A percentile compares a stretch with the other conserved stretches of the same genome.
Evolutionary conservation across 208 protist species (phyloP).

Genomic region (Crithidia thermophila): DNA sequence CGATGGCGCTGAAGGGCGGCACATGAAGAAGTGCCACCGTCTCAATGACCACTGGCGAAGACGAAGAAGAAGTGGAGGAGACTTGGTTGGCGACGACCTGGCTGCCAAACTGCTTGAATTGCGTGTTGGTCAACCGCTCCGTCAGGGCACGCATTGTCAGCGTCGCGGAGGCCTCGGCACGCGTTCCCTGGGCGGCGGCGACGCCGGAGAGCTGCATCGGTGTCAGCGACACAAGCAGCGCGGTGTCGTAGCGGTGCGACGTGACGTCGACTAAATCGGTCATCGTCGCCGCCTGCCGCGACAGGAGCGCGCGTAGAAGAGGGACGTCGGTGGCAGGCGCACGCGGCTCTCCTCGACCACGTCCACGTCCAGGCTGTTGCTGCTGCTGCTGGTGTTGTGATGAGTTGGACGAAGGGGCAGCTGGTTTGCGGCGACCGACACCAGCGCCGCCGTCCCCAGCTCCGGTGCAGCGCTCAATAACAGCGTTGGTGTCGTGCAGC

Average conservation of each 20-base stretch:
- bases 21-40: constrained; percentile 27
- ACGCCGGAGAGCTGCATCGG: constrained; percentile 66
- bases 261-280: constrained; percentile 31
- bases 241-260: constrained; percentile 38
- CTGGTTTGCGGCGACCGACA: background rate
- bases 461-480: constrained; percentile 33
- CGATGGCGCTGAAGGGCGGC: constrained; percentile 15
- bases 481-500: background rate
- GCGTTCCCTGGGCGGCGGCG: constrained; percentile 11
- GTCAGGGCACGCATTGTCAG: constrained; percentile 17
- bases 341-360: background rate
- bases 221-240: constrained; percentile 71
- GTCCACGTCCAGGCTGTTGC: background rate
- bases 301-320: constrained; percentile 31
- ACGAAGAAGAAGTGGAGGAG: background rate
- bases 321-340: constrained; percentile 8
- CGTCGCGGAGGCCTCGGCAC: background rate
- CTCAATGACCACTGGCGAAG: background rate
- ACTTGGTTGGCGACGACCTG: background rate
- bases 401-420: background rate
- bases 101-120: constrained; percentile 31
- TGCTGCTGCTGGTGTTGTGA: too few relatives aligned
- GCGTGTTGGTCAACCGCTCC: constrained; percentile 19
- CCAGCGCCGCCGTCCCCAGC: background rate
- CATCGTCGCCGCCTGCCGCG: constrained; percentile 34